These are phyloP conservation scores for Paracoccidioides brasiliensis DNA, from an alignment of 2,329 filamentous ascomycete species.

Conservation along the genomic window DNA sequence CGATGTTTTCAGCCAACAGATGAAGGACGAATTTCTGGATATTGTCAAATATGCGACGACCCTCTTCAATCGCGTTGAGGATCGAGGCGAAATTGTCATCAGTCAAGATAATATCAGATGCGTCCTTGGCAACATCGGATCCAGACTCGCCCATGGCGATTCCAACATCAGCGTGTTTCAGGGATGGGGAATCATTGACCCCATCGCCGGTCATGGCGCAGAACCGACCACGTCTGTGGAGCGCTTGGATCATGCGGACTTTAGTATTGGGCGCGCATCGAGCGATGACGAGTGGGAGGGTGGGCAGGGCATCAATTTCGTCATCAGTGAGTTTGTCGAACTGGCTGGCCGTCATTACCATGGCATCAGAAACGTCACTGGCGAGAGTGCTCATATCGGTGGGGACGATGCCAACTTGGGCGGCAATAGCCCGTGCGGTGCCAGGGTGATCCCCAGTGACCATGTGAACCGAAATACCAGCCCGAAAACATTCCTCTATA, in stretches of 20 bases:
- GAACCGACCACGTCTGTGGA: constrained; percentile 48
- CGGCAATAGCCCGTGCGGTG: constrained; percentile 65
- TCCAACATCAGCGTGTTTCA: constrained; percentile 70
- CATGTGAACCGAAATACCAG: constrained; percentile 72
- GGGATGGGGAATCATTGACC: constrained; percentile 73
- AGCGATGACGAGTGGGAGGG: constrained; percentile 45
- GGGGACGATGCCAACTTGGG: constrained; percentile 65
- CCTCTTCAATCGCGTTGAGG: constrained; percentile 69
- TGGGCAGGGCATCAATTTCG: constrained; percentile 51
- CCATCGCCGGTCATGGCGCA: constrained; percentile 85
- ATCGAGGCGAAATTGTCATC: constrained; percentile 57
- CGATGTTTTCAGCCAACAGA: constrained; percentile 67
- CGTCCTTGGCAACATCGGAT: constrained; percentile 73
- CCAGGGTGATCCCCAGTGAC: constrained; percentile 70
- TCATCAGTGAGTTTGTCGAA: constrained; percentile 66
- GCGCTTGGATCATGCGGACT: constrained; percentile 68
- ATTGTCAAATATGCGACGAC: constrained; percentile 76
- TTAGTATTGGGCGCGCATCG: constrained; percentile 52
- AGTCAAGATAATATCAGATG: constrained; percentile 34
- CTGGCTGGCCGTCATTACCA: constrained; percentile 63
- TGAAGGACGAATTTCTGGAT: constrained; percentile 81
- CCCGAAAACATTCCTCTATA: constrained; percentile 55
- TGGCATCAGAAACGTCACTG: constrained; percentile 49
- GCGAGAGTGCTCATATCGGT: constrained; percentile 47
- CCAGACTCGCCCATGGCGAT: constrained; percentile 77